Evolutionary conservation across 306 rosid genomes (phyloP).

Genomic region (Fragaria ananassa): DNA sequence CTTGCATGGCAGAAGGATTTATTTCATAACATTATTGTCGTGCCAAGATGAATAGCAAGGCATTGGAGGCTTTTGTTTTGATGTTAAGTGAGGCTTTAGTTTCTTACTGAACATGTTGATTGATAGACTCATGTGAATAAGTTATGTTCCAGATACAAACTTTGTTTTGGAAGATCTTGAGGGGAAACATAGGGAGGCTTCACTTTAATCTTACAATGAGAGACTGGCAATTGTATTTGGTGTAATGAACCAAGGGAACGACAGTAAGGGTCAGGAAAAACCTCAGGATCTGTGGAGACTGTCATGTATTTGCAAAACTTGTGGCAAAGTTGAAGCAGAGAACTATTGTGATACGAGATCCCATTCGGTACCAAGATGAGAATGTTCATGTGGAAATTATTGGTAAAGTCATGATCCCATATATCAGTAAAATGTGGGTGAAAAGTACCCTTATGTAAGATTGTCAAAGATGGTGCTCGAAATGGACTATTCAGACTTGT

Average conservation of each 20-base stretch:
- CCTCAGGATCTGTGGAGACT: conserved; percentile 88
- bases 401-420: conserved; percentile 37
- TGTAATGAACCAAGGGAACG: conserved; percentile 60
- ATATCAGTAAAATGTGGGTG: background rate
- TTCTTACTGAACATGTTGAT: conserved; percentile 62
- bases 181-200: conserved; percentile 76
- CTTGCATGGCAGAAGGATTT: no score
- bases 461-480: no score
- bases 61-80: conserved; percentile 47
- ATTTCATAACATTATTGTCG: conserved; percentile 29
- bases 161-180: conserved; percentile 88
- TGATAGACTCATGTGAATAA: conserved; percentile 41
- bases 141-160: conserved; percentile 80
- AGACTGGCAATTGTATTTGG: conserved; percentile 77
- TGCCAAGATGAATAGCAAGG: conserved; percentile 47
- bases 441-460: no score
- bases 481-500: no score
- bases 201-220: conserved; percentile 77
- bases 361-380: conserved; percentile 68
- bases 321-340: conserved; percentile 55
- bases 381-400: conserved; percentile 85
- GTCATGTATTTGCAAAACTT: conserved; percentile 77
- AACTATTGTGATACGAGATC: conserved; percentile 73
- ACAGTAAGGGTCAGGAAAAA: conserved; percentile 78
- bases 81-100: conserved; percentile 66